These are phyloP conservation scores for Trichosporon ovoides DNA, from an alignment of 1,284 basidiomycete species.

Conservation along the genomic window DNA sequence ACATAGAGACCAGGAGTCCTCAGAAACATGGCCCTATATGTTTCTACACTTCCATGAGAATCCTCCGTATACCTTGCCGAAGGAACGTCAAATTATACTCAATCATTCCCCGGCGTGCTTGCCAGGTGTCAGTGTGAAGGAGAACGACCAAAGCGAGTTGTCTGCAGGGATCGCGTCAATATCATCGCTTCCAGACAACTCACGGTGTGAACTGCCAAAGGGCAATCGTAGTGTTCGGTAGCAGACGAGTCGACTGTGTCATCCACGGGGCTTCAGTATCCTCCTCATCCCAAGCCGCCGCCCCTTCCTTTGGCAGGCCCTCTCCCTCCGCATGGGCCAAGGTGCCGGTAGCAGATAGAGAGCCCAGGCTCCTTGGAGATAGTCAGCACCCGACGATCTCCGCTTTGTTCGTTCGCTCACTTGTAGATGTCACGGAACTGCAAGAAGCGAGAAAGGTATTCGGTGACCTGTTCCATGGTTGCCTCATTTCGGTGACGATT, in stretches of 20 bases:
- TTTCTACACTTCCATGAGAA: slow-evolving; percentile 37
- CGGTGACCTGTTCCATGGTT: slow-evolving; percentile 82
- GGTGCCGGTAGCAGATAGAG: not conserved
- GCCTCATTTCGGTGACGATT: slow-evolving; percentile 55
- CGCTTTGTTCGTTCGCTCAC: not conserved
- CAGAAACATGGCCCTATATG: not conserved
- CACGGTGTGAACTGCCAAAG: slow-evolving; percentile 79
- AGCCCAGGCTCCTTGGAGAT: not conserved
- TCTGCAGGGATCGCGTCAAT: slow-evolving; percentile 27
- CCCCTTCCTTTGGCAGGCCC: not conserved
- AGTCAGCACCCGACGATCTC: not conserved
- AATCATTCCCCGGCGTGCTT: slow-evolving; percentile 70
- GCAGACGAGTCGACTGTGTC: slow-evolving; percentile 37
- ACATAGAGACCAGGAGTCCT: not conserved
- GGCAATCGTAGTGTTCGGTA: slow-evolving; percentile 67
- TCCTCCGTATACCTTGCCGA: slow-evolving; percentile 51
- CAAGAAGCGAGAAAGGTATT: slow-evolving; percentile 82
- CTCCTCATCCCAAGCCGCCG: slow-evolving; percentile 44
- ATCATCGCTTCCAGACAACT: slow-evolving; percentile 21
- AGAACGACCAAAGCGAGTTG: slow-evolving; percentile 72
- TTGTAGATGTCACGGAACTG: slow-evolving; percentile 75
- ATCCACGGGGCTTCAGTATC: slow-evolving; percentile 46
- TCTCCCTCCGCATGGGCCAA: not conserved
- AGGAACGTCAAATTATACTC: slow-evolving; percentile 93
- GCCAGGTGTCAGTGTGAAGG: slow-evolving; percentile 71